A percentile compares a stretch with the other conserved stretches of the same genome.
Evolutionary conservation across 2,329 filamentous ascomycete genomes (phyloP).

Genomic region (Alternaria sp.): DNA sequence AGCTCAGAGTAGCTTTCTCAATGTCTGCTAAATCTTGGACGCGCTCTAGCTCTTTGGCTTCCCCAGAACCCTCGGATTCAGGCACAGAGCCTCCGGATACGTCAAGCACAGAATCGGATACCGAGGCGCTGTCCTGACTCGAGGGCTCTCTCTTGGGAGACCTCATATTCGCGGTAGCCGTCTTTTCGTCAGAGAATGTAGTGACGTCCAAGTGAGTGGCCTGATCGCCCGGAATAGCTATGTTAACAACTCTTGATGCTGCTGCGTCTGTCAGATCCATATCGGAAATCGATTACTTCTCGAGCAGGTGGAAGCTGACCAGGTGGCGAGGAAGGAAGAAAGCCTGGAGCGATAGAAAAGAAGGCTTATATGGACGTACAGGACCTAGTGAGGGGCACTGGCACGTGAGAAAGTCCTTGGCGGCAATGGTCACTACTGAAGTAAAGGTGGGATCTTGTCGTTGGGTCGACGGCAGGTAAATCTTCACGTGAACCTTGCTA

Average conservation of each 20-base stretch:
- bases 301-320: neutral
- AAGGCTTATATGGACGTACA: neutral
- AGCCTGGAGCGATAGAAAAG: neutral
- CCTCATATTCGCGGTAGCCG: accelerated
- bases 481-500: neutral
- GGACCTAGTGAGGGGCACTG: neutral
- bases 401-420: neutral
- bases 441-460: neutral
- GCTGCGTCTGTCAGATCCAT: accelerated
- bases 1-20: neutral
- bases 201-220: no score
- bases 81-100: no score
- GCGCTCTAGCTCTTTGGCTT: neutral
- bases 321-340: accelerated
- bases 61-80: neutral
- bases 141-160: no score
- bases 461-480: neutral
- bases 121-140: neutral
- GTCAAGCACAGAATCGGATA: neutral
- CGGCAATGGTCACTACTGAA: neutral
- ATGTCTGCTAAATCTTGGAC: neutral
- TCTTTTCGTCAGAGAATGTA: no score
- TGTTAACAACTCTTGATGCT: neutral
- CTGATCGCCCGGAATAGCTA: neutral
- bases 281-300: neutral